Base-by-base conservation (phyloP, 768 basidiomycete genomes). In the Leccinum rimulosum region DNA sequence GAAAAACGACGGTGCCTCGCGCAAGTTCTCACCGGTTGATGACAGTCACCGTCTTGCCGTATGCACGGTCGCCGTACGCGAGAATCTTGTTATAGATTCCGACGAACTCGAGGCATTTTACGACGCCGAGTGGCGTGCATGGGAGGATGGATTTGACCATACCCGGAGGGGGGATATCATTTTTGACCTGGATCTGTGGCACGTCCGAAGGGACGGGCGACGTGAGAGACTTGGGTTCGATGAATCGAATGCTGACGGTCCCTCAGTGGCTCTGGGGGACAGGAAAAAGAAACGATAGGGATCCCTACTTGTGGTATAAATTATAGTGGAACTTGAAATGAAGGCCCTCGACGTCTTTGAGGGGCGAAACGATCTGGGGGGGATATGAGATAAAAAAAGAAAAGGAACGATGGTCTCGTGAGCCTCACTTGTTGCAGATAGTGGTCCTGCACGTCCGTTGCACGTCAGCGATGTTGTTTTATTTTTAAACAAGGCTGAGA, bases 311-410 rank as follows among this genome's bases (percentile, higher is more conserved):
- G 80, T 96, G 93, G 73, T 95, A 95, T 55, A 96, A 77, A 73
- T 95, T 96, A 69, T 89, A 91, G 68, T 94, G 90, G 71, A 97
- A 98, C 71, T 95, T 95, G 79, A 92, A 93, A 75, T 99, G 86
- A 54, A 99, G 80, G 3, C 97, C 96, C 75, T 99, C 97, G 60
- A 99, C 97, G 66, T 99, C 97, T 76, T 99, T 99, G 63, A 89
- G 82, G 3, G 97, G 95, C 0, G 93, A 95, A 7, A 99, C 95
- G 57, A 98, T 85, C 90, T 92, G 17, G 3, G 19, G 19, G 25
- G 27, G 8, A 25, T 7, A 3, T 15, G n/a, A 49, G n/a, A 25
- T 25, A 25, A 27, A 27, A 25, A 22, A 30, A 45, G 35, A 22
- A 31, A 15, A 36, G 47, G 6, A 28, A 19, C 17, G 0, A 0